A percentile compares a stretch with the other conserved stretches of the same genome.
Conservation (phyloP, 2,329 filamentous ascomycete species). For the Exserohilum rostratum region DNA sequence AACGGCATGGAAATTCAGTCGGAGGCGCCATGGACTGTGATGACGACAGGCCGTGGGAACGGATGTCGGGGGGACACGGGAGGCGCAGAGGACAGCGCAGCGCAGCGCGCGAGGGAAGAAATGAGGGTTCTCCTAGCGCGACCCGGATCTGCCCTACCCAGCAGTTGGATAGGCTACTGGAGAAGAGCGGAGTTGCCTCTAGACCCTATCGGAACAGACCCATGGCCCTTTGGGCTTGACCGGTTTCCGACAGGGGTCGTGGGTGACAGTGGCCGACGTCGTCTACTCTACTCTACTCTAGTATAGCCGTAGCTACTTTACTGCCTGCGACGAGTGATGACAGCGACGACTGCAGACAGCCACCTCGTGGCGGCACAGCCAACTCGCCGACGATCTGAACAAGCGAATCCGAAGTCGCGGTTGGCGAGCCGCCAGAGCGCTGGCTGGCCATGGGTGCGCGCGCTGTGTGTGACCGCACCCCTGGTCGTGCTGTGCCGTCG, state of each 20-base stretch:
- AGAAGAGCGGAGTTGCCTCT: conserved; percentile 15
- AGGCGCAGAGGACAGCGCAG: conserved; percentile 15
- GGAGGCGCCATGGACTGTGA: conserved; percentile 7
- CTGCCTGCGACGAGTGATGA: conserved; percentile 6
- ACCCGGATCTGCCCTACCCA: conserved; percentile 20
- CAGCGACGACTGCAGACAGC: conserved; percentile 7
- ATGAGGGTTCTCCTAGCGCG: conserved; percentile 22
- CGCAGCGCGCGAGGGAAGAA: conserved; percentile 2
- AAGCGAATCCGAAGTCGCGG: conserved; percentile 19
- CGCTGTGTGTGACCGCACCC: conserved; percentile 17
- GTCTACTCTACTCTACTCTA: too few relatives aligned
- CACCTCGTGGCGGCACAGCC: conserved; percentile 14
- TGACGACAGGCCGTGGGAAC: conserved; percentile 8
- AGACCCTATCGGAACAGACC: conserved; percentile 7
- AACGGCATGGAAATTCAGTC: not conserved
- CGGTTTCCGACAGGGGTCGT: conserved; percentile 9
- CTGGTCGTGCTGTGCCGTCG: conserved; percentile 13
- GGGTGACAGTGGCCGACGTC: too few relatives aligned
- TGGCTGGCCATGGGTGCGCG: conserved; percentile 9
- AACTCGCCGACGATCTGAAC: conserved; percentile 7
- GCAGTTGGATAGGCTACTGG: conserved; percentile 22
- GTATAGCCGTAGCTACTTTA: too few relatives aligned
- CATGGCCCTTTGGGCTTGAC: conserved; percentile 6
- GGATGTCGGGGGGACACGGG: conserved; percentile 13
- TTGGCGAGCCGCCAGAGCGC: conserved; percentile 5